phyloP scores from a whole-genome alignment of 805 yeast genomes.

The Maudiozyma saulgeensis region DNA sequence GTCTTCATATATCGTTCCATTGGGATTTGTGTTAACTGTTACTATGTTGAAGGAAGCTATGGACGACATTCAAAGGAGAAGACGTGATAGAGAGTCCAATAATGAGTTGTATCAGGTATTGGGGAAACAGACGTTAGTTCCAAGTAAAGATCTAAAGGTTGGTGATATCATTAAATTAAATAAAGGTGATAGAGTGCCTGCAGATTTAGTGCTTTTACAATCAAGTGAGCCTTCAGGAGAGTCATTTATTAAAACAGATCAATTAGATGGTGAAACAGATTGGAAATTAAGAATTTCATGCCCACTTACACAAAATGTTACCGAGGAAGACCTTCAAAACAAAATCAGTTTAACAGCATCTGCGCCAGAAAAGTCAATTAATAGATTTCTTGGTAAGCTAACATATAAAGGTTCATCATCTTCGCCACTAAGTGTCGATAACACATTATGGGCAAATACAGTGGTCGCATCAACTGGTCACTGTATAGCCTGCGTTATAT shows the following conservation, averaged over 20 bases:
- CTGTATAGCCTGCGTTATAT: conserved; percentile 78
- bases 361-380: conserved; percentile 80
- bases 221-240: conserved; percentile 80
- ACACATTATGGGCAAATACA: conserved; percentile 96
- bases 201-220: conserved; percentile 79
- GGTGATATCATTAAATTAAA: conserved; percentile 77
- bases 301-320: conserved; percentile 54
- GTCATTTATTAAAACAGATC: conserved; percentile 91
- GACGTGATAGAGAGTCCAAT: conserved; percentile 85
- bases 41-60: conserved; percentile 94
- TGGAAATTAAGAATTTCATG: conserved; percentile 89
- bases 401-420: conserved; percentile 46
- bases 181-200: conserved; percentile 84
- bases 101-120: conserved; percentile 71
- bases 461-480: conserved; percentile 84
- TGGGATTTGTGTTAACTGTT: conserved; percentile 82
- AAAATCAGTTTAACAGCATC: conserved; percentile 55
- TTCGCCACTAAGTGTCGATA: conserved; percentile 69
- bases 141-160: conserved; percentile 58
- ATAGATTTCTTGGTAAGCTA: conserved; percentile 68
- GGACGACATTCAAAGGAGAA: conserved; percentile 84
- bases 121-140: conserved; percentile 36
- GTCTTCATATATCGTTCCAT: conserved; percentile 86
- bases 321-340: conserved; percentile 39
- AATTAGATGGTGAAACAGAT: conserved; percentile 97